phyloP scores from a whole-genome alignment of 306 rosid genomes.

The Clitoria ternatea region DNA sequence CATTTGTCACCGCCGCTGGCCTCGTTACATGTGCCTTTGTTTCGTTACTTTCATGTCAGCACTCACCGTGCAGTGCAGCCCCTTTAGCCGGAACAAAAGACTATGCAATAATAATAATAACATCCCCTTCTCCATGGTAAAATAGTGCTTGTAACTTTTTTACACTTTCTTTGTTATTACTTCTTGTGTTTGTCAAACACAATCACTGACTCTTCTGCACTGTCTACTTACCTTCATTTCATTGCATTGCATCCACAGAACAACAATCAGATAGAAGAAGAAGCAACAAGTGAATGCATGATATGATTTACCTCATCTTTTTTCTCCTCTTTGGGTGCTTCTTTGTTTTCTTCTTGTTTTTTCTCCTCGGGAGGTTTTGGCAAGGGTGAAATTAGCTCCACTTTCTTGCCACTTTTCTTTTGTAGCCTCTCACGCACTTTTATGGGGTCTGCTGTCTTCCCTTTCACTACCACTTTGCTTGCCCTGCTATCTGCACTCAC shows the following conservation, averaged over 20 bases:
- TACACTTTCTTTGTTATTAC: too few species aligned
- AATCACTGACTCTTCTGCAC: neutral
- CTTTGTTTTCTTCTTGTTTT: constrained; percentile 35
- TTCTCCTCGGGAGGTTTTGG: constrained; percentile 55
- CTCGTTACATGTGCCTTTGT: constrained; percentile 46
- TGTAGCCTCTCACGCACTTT: constrained; percentile 62
- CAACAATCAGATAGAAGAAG: neutral
- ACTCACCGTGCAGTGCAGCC: neutral
- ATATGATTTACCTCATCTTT: constrained; percentile 58
- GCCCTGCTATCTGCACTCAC: constrained; percentile 57
- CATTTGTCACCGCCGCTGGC: constrained; percentile 11
- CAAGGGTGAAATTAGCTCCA: constrained; percentile 67
- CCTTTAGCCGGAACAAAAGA: too few species aligned
- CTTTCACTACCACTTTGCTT: constrained; percentile 68
- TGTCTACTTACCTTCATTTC: neutral
- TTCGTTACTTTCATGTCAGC: constrained; percentile 56
- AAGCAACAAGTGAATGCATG: neutral
- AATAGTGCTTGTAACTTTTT: neutral
- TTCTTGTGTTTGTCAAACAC: neutral
- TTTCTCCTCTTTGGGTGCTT: constrained; percentile 42
- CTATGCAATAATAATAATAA: too few species aligned
- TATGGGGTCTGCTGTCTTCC: constrained; percentile 66
- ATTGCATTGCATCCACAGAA: neutral
- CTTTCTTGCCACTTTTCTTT: constrained; percentile 73
- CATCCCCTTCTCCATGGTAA: too few species aligned